Base-by-base conservation (phyloP, 169 alveolate species). In the Plasmodium gonderi region DNA sequence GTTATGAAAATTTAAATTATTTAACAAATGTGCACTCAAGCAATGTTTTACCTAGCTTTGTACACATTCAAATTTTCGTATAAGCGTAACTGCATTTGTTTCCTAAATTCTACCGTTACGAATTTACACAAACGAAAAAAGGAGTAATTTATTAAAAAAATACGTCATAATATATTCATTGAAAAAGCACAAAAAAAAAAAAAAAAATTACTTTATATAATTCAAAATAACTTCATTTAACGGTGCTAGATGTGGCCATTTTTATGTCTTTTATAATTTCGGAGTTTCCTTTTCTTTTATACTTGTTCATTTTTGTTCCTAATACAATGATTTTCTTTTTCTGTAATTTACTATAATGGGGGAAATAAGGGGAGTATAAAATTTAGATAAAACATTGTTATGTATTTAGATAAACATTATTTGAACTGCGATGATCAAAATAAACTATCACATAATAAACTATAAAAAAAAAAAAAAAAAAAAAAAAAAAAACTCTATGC, bases 221-320 rank as follows among this genome's bases (percentile, higher is more conserved):
- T 60, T n/a, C 72, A 29, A 60, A 23, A 7, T 17, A 60, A 11
- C 6, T 60, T n/a, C 72, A 68, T 2, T 47, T 49, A 45, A 47
- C 9, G 42, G n/a, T 40, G 74, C 79, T 45, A 82, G 0, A 69
- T 72, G 14, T 69, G 47, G 40, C 67, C 64, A 49, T 82, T 82
- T 47, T 82, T 47, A 82, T 82, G 65, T 82, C 92, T 82, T 72
- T 69, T 82, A 82, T 82, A 44, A 82, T 69, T 69, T 82, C 92
- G 7, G 36, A 45, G 64, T 5, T 72, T 82, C 76, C 77, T 33
- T 82, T 82, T 31, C 76, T 69, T 72, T 47, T 82, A 49, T 82
- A 68, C 23, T 69, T 60, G 38, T 60, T 80, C 49, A 23, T 51
- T 36, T 82, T 82, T 69, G 80, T 82, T 33, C 92, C 92, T 68